Conservation (phyloP, 2,329 filamentous ascomycete genomes). For the Talaromyces albobiverticillius region DNA sequence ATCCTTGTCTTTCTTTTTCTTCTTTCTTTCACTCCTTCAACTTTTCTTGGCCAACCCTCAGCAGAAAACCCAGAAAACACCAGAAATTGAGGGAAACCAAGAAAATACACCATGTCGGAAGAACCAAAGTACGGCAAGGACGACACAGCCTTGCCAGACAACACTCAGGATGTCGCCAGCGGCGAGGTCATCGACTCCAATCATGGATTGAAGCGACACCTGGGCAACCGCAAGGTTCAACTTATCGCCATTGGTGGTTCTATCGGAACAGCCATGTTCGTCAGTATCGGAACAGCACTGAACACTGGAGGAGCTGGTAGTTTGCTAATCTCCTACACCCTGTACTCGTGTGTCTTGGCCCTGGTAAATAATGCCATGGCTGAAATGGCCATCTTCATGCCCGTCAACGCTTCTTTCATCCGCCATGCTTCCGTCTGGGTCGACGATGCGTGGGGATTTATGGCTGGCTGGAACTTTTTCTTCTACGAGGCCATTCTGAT, state of each 20-base stretch:
- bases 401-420: conserved; percentile 74
- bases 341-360: conserved; percentile 29
- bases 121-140: conserved; percentile 5
- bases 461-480: conserved; percentile 62
- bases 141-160: not conserved
- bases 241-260: conserved; percentile 39
- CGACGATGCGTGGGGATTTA: conserved; percentile 77
- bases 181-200: conserved; percentile 13
- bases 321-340: conserved; percentile 34
- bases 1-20: not conserved
- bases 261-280: conserved; percentile 38
- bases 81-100: not conserved
- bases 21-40: not conserved
- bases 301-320: conserved; percentile 37
- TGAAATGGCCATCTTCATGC: conserved; percentile 82
- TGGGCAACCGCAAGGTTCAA: conserved; percentile 14
- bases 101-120: conserved; percentile 1
- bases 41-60: not conserved
- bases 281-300: conserved; percentile 37
- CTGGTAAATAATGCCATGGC: conserved; percentile 54
- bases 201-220: conserved; percentile 15
- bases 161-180: conserved; percentile 9
- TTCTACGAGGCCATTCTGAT: conserved; percentile 9
- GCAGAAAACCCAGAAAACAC: not conserved
- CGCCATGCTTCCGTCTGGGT: conserved; percentile 77